A percentile compares a stretch with the other conserved stretches of the same genome.
Evolutionary conservation across 164 flowering plant genomes (phyloP).

Genomic region (Dillenia turbinata): DNA sequence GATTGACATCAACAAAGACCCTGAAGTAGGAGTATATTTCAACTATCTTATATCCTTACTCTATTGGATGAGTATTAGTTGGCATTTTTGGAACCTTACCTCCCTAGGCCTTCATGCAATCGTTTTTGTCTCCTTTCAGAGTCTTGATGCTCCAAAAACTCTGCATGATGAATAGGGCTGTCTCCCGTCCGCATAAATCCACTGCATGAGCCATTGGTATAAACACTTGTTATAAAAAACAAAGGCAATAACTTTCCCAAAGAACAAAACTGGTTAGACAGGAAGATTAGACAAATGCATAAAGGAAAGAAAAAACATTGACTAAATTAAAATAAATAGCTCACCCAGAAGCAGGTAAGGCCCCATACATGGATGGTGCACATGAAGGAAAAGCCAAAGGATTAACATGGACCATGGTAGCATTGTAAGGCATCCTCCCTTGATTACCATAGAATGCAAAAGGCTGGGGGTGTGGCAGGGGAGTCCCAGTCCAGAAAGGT

Average conservation of each 20-base stretch:
- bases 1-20: no score
- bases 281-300: background rate
- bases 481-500: constrained; percentile 45
- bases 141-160: constrained; percentile 31
- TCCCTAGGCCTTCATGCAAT: constrained; percentile 24
- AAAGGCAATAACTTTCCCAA: no score
- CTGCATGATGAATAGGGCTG: constrained; percentile 21
- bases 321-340: constrained; percentile 3
- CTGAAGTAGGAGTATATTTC: no score
- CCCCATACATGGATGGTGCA: constrained; percentile 39
- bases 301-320: background rate
- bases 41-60: no score
- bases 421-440: constrained; percentile 47
- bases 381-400: constrained; percentile 41
- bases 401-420: constrained; percentile 37
- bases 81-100: constrained; percentile 29
- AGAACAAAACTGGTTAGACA: no score
- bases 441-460: constrained; percentile 40
- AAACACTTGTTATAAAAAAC: background rate
- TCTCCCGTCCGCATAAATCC: constrained; percentile 39
- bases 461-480: constrained; percentile 37
- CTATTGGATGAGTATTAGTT: background rate
- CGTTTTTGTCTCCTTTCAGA: constrained; percentile 23
- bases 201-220: constrained; percentile 26
- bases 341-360: constrained; percentile 44